Base-by-base conservation (phyloP, 192 early-diverging fungal genomes). In the Dissophora ornata region DNA sequence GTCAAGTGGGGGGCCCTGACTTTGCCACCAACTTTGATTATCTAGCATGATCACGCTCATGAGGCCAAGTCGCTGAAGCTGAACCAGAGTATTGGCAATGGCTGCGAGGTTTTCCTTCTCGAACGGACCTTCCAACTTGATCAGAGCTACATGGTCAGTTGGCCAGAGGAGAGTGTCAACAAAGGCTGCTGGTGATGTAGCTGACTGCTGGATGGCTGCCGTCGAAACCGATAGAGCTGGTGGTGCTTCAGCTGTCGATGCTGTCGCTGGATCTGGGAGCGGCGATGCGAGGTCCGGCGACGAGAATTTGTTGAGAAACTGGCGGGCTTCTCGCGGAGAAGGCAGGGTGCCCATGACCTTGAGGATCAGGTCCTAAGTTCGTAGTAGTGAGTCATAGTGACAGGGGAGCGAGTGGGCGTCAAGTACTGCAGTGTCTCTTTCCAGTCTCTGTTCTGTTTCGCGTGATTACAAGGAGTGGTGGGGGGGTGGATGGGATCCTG, bases 41-140 rank as follows among this genome's bases (percentile, higher is more conserved):
- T 92, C 88, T n/a, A 91, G 28, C 47, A 93, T 84, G 6, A 90
- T 83, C 26, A 93, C 79, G 10, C 89, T 86, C 53, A 81, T 81
- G 22, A 93, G 55, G 0, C 91, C 92, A 12, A 93, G 77, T 52
- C 86, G 75, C 57, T 89, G 87, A 19, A 92, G 71, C 25, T 91
- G 88, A 12, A 88, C 83, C 13, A 93, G 71, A 2, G 89, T 90
- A 9, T 59, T 78, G 16, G 84, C 85, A 15, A 90, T 75, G 12
- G 56, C 49, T 10, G 52, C 38, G 49, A 87, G 74, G 10, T 79
- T 66, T 5, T 46, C 60, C 34, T 81, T 55, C 1, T 78, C 67
- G 49, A 90, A 85, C 0, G 82, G 80, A 5, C 82, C 79, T 49
- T 87, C 79, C 0, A 92, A 54, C 38, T 86, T 88, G 25, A 89